Evolutionary conservation across 2,329 filamentous ascomycete genomes (phyloP), one percentile per base, ranked within the genome.

Genomic region (Pestalotiopsis sp.): DNA sequence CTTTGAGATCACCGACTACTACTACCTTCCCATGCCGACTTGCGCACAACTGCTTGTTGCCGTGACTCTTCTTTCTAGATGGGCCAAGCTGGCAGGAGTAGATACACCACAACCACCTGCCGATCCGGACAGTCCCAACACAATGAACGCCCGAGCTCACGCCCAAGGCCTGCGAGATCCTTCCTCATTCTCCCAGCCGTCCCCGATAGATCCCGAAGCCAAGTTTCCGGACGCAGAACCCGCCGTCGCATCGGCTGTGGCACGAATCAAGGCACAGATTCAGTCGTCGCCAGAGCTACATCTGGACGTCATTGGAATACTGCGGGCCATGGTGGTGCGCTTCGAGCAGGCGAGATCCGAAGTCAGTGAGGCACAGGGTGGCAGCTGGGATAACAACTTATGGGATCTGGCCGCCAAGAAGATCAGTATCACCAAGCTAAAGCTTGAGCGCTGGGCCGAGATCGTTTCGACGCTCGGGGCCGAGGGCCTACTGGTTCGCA

Each of bases 351-450:
- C 80, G 75, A 79, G 2, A 71, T 76, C 0, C 4, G 69, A 69
- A 57, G 70, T 69, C 6, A 72, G 67, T 62, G 67, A 62, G 78
- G 65, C 60, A n/a, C 68, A 82, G 6, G 69, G 74, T 0, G 80
- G 75, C n/a, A 74, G 73, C 0, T 78, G 78, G 66, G 80, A 84
- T 12, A 82, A 82, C 65, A 85, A 84, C 61, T 72, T 86, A 0
- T 87, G 85, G 85, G 83, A 83, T 5, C 76, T 86, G 70, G 83
- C 82, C 0, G 82, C 84, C 0, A 79, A 82, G 49, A 86, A 86
- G 59, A 75, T 87, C 0, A 78, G 80, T 23, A 82, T 86, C 41
- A 83, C 83, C 0, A 81, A 80, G 6, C 76, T 81, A 3, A 86
- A 85, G 69, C 71, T 87, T 0, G 83, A 84, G 65, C 78, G 80